These are phyloP conservation scores for Picea engelmannii DNA, from an alignment of 83 land plant species.

Conservation along the genomic window DNA sequence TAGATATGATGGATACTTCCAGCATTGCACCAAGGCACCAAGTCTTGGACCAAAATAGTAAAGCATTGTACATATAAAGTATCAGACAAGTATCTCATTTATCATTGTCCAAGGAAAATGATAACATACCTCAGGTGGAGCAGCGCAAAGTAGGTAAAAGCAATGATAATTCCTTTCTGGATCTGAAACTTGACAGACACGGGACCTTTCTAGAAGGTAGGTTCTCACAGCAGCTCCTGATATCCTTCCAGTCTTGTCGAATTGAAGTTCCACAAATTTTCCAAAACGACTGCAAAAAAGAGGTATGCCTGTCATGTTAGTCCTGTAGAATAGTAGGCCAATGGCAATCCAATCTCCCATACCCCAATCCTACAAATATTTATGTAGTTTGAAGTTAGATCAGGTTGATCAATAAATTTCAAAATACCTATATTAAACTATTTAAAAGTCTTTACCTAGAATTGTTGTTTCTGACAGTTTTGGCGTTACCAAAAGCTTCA, in stretches of 20 bases:
- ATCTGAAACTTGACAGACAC: conserved; percentile 92
- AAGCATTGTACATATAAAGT: not conserved
- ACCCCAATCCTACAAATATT: not conserved
- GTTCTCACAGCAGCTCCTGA: conserved; percentile 99
- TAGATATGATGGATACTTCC: not conserved
- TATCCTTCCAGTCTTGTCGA: conserved; percentile 88
- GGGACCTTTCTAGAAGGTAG: conserved; percentile 97
- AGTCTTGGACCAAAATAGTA: not conserved
- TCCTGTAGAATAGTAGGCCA: not conserved
- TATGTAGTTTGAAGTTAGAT: not conserved
- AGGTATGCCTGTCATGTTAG: not conserved
- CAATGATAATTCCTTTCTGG: conserved; percentile 98
- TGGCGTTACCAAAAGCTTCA: conserved; percentile 99
- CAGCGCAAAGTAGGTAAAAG: conserved; percentile 96
- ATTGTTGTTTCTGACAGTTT: conserved; percentile 92
- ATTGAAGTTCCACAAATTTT: conserved; percentile 98
- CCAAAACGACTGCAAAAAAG: conserved; percentile 84
- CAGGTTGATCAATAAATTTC: not conserved
- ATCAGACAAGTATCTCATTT: not conserved
- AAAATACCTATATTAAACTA: not conserved
- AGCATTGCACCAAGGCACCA: not conserved
- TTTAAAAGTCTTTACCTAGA: conserved; percentile 62
- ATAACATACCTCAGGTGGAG: conserved; percentile 75
- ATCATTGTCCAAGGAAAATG: not conserved
- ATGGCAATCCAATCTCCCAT: not conserved